Evolutionary conservation across 2,329 filamentous ascomycete genomes (phyloP), one percentile per base, ranked within the genome.

Genomic region (Mollisia scopiformis): DNA sequence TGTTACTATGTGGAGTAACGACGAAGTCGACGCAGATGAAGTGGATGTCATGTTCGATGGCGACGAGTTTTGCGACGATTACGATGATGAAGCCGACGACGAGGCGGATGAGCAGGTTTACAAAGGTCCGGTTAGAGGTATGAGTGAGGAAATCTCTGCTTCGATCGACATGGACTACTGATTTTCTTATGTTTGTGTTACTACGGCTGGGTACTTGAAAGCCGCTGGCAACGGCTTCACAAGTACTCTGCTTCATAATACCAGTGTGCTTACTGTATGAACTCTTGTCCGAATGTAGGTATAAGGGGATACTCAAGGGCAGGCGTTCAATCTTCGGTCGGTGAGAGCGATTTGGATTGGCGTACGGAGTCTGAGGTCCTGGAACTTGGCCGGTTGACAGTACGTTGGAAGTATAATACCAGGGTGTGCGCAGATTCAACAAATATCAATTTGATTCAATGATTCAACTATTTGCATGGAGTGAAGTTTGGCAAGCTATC

Each of bases 91-190:
- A 62, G 71, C 66, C n/a, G 72, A 72, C 28, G 70, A 73, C 57
- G 71, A 72, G 52, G 68, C 66, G 0, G 68, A 71, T 55, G 71
- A 79, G 11, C 77, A 80, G 50, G 75, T 75, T 16, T 78, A 77
- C 21, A 76, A 77, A 47, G 76, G 77, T 46, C 77, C 78, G 7
- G 77, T 84, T 47, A 79, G 85, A 41, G 81, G 82, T 30, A 80
- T 87, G 73, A 88, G 85, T 66, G 86, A 88, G 73, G 86, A 89
- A 63, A 80, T 88, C 50, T 85, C 84, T 30, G 80, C 80, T 3
- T 78, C 80, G 21, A 88, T 89, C 84, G 86, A 88, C 69, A 82
- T 88, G 67, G 86, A 80, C 52, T 65, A 62, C 53, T 69, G 37
- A 65, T 35, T 25, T 54, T 28, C 54, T 49, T 27, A 28, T 56